Base-by-base conservation (phyloP, 768 basidiomycete species). In the Naematelia encephala region DNA sequence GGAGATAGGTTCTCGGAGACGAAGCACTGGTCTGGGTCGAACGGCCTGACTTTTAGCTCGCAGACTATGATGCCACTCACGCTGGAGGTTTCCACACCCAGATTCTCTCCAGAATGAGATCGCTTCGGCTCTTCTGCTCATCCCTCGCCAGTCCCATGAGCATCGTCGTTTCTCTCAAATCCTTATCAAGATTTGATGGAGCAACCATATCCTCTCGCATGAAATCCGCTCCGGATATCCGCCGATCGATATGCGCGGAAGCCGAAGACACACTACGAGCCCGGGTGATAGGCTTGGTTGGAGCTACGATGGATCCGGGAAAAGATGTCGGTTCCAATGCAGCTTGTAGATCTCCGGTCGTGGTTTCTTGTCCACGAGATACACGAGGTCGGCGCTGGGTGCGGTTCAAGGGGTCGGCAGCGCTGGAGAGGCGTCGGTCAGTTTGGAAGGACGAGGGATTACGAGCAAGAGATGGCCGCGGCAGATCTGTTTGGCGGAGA, bases 131-230 rank as follows among this genome's bases (percentile, higher is more conserved):
- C 13, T 28, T 52, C 39, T 61, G 47, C 30, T 72, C 69, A 29
- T 69, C 68, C 49, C 62, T 55, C 29, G 75, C 72, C 14, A 77
- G 29, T 21, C 75, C 75, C 70, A 74, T 70, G 56, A 77, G 56
- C 75, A 77, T 77, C 13, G 75, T 77, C 2, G 73, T 77, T 44
- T 77, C 75, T 27, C 74, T 65, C 45, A 72, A 28, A 60, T 75
- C 75, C 42, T 47, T 46, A 28, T 39, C 34, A 16, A 39, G 34
- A 16, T 22, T 22, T 51, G 14, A 11, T 47, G n/a, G n/a, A 47
- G 46, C 46, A 21, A 19, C 46, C n/a, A 25, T 19, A 47, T 47
- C 46, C 23, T 47, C 46, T 21, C 46, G 46, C 46, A 47, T 47
- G 46, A 47, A 47, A 8, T 25, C 23, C 13, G 59, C 55, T 28